Evolutionary conservation across 352 stramenopile species (phyloP), one percentile per base, ranked within the genome.

Genomic region (Lagenidium giganteum): DNA sequence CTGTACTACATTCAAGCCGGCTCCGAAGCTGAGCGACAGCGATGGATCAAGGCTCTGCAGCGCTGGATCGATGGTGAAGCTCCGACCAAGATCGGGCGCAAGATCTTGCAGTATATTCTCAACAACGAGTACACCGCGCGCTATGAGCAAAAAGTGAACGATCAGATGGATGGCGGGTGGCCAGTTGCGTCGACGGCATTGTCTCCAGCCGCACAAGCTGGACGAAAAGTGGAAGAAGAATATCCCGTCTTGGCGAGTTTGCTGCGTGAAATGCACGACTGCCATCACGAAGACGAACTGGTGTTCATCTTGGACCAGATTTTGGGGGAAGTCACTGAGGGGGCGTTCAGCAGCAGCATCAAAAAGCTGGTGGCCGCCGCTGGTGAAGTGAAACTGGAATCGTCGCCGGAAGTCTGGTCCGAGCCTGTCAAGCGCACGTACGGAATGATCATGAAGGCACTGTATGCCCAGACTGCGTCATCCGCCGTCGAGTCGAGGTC

Each of bases 301-400:
- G 75, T 93, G 31, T 89, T 87, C 51, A 86, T 93, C 27, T 39
- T 93, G 31, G 80, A 93, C 46, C 80, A 90, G 48, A 64, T 93
- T 16, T 41, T 90, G 21, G 77, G 77, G 4, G 80, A 93, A 64
- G 74, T 90, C 21, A 60, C 76, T 28, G 72, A 90, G 32, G 80
- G 72, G 7, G 67, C 72, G 0, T 69, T 50, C 34, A 86, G 61
- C 35, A 53, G 64, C 1, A 77, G 70, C 45, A 71, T 91, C 34
- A 91, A 90, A 61, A 86, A 86, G 42, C 52, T 91, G 1, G 72
- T 93, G 42, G 57, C 78, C 1, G 61, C 78, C 0, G 78, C 76
- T 0, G 81, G 70, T n/a, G 72, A 88, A 57, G 63, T 69, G 33
- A 93, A 91, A 52, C 57, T 93, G 7, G 69, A 84, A 47, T 42